Base-by-base conservation (phyloP, 129 eudicot species). In the Smallanthus sonchifolius region DNA sequence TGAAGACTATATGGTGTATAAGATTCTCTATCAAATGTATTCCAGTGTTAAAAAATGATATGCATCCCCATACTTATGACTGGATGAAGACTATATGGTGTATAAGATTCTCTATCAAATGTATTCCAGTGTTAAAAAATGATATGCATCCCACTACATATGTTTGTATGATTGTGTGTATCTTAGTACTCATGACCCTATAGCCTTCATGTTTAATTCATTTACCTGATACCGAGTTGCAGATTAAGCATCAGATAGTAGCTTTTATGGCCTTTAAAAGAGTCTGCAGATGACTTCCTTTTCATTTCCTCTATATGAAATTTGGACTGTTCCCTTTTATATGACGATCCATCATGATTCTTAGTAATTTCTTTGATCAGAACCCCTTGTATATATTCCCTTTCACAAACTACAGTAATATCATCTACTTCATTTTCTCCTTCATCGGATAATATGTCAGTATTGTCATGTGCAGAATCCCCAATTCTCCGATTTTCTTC, bases 141-240 rank as follows among this genome's bases (percentile, higher is more conserved):
- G 14, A 54, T 55, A 19, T 55, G 34, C 35, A 55, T 55, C 14
- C 15, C 10, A 55, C 19, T 55, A 5, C 62, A 20, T 55, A 57
- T 24, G 62, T 19, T 19, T 57, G 7, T 10, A 11, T 28, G 37
- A 24, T 17, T 57, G 5, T 57, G 36, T 28, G 30, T 24, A 28
- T 57, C 37, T 24, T 28, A 24, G 37, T 10, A 11, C 34, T 20
- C 13, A 19, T 24, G 14, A 24, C 62, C 62, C 2, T 6, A 47
- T 6, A 76, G 72, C 14, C 13, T 67, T 67, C 67, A 69, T 49
- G 62, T 71, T 61, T 28, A 59, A 70, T 71, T 61, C 73, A 70
- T 71, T 86, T 88, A 95, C 99, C 99, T 85, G 87, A 95, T 95
- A 75, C 99, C 97, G 56, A 95, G 96, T 74, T 95, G 99, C 80